Base-by-base conservation (phyloP, 441 rosid species). In the Daphne laureola region DNA sequence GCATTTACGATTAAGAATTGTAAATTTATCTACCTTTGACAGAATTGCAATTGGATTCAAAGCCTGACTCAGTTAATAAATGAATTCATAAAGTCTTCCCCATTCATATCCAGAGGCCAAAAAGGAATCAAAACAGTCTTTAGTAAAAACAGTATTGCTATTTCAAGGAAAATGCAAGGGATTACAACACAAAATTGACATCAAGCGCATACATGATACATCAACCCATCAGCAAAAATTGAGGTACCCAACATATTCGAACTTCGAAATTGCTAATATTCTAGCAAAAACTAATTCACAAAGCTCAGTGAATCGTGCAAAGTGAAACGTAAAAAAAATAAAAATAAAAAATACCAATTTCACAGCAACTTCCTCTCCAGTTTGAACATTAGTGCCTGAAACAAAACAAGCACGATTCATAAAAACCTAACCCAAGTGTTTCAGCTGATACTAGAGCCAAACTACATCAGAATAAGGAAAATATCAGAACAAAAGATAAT, bases 331-430 rank as follows among this genome's bases (percentile, higher is more conserved):
- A 47, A 0, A 51, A 41, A 13, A 17, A 53, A 15, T 36, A 13
- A 12, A 21, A 26, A 41, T 43, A 49, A 8, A 16, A 47, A 26
- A 55, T 73, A 82, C 91, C 83, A 80, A 73, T 72, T 83, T 83
- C 53, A 81, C 78, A 23, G 85, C 91, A 21, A 83, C 85, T 71
- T 83, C 87, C 69, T 83, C 90, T 48, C 83, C 90, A 48, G 68
- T 78, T 68, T 80, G 84, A 12, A 71, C 69, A 73, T 78, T 81
- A 57, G 69, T 65, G 43, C 87, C 90, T 83, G 67, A 54, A 63
- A 43, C 50, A 13, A 0, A 15, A 56, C n/a, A 48, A 15, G 18
- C 17, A 55, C 14, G 4, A 23, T 36, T 60, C 51, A 43, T 54
- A 8, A 13, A 59, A 56, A 18, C 25, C 44, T 49, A 51, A 12